phyloP scores from a whole-genome alignment of 2,329 filamentous ascomycete genomes.

The Apiospora pterosperma region DNA sequence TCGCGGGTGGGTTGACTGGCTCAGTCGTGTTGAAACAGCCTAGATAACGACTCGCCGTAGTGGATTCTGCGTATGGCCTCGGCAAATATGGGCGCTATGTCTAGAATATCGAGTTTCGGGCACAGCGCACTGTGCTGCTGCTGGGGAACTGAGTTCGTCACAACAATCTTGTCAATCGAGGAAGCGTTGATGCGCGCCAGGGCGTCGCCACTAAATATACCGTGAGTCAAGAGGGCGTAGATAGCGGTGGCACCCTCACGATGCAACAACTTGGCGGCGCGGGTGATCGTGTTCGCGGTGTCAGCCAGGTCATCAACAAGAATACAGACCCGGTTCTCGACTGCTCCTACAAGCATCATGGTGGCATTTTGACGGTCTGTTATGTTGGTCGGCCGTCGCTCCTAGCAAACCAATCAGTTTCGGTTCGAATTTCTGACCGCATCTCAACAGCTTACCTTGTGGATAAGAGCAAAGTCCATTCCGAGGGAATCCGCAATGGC shows the following conservation, averaged over 20 bases:
- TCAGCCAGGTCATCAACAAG: constrained; percentile 93
- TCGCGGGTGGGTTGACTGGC: not conserved
- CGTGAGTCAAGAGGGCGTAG: constrained; percentile 90
- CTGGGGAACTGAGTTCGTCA: constrained; percentile 94
- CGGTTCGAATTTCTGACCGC: not conserved
- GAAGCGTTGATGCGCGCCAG: constrained; percentile 93
- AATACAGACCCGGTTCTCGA: constrained; percentile 77
- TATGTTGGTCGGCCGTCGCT: constrained; percentile 84
- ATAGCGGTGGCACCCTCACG: constrained; percentile 90
- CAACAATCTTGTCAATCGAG: constrained; percentile 86
- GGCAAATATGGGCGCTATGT: constrained; percentile 87
- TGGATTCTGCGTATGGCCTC: constrained; percentile 95
- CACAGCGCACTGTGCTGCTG: constrained; percentile 73
- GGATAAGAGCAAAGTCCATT: constrained; percentile 95
- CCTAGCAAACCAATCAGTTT: constrained; percentile 48
- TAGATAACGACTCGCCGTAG: constrained; percentile 96
- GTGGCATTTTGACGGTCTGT: constrained; percentile 86
- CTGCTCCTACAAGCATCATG: constrained; percentile 93
- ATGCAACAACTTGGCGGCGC: constrained; percentile 94
- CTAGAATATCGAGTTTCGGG: constrained; percentile 86
- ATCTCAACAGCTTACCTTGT: constrained; percentile 69
- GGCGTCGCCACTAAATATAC: constrained; percentile 91
- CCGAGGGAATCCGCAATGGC: constrained; percentile 90
- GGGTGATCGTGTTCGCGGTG: constrained; percentile 94
- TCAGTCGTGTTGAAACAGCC: constrained; percentile 71